Conservation (phyloP, 257 asterid species). For the Anisodus tanguticus region DNA sequence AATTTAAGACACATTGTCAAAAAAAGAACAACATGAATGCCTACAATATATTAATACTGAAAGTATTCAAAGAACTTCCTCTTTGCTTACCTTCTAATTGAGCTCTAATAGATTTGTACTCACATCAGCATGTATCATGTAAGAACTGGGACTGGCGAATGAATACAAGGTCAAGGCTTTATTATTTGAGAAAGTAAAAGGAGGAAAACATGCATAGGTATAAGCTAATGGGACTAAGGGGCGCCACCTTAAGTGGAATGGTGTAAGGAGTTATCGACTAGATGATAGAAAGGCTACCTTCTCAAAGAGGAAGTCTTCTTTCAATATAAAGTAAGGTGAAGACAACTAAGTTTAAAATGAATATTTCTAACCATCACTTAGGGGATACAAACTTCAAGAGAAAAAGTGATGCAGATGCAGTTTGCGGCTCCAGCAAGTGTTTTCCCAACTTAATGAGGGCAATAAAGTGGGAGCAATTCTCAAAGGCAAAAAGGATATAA, state of each 20-base stretch:
- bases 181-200: too few species aligned
- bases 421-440: neutral
- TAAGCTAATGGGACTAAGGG: too few species aligned
- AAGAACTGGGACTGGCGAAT: neutral
- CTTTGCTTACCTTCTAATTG: conserved; percentile 21
- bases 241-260: too few species aligned
- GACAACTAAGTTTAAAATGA: conserved; percentile 9
- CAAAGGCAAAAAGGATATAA: neutral
- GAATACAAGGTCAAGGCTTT: too few species aligned
- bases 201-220: too few species aligned
- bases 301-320: too few species aligned
- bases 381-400: neutral
- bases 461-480: conserved; percentile 12
- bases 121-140: neutral
- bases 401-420: conserved; percentile 24
- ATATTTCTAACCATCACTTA: neutral
- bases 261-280: too few species aligned
- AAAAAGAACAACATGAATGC: neutral
- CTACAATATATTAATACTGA: neutral
- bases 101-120: conserved; percentile 6
- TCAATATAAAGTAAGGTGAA: neutral
- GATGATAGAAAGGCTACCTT: too few species aligned
- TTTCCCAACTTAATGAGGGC: neutral
- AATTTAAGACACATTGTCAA: neutral
- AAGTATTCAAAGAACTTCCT: conserved; percentile 7